Evolutionary conservation across 345 rosid genomes (phyloP), one percentile per base, ranked within the genome.

Genomic region (Sisymbrium altissimum): DNA sequence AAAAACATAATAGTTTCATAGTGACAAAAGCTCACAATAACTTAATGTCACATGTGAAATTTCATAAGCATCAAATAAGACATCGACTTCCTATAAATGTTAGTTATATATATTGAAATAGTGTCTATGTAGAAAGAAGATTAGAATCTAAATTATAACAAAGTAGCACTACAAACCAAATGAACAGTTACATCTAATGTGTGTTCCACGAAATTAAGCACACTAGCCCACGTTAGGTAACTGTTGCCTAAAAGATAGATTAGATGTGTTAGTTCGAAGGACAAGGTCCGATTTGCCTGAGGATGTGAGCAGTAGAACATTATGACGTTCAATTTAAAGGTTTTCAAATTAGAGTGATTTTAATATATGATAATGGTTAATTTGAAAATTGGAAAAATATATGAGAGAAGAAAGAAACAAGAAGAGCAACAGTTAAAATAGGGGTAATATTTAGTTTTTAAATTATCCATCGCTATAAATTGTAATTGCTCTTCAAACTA

Each of bases 261-360:
- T 46, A 43, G 41, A 68, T 68, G 18, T 40, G 21, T 68, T 54
- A 68, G 19, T 40, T 40, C 17, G 33, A 55, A 49, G 69, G 23
- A 68, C 4, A 8, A 33, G 25, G 64, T 6, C 29, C 38, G 23
- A 13, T 30, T 19, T 70, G 25, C 65, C 35, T 21, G 48, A 23
- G 46, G 5, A 9, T 19, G 45, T 45, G 58, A 70, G 45, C 66
- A 46, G 29, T 35, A n/a, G 3, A 58, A 12, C 56, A 70, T 19
- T 30, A 27, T 60, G 21, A 60, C 40, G 48, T 61, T 38, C 9
- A 19, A 59, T 2, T 59, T 10, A 4, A 2, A 23, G 23, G 48
- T 25, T 25, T 46, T 70, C 2, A n/a, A n/a, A n/a, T n/a, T n/a
- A n/a, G n/a, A n/a, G n/a, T n/a, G n/a, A n/a, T n/a, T n/a, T n/a